phyloP scores from a whole-genome alignment of 768 basidiomycete genomes.

The Pleurotus pulmonarius region DNA sequence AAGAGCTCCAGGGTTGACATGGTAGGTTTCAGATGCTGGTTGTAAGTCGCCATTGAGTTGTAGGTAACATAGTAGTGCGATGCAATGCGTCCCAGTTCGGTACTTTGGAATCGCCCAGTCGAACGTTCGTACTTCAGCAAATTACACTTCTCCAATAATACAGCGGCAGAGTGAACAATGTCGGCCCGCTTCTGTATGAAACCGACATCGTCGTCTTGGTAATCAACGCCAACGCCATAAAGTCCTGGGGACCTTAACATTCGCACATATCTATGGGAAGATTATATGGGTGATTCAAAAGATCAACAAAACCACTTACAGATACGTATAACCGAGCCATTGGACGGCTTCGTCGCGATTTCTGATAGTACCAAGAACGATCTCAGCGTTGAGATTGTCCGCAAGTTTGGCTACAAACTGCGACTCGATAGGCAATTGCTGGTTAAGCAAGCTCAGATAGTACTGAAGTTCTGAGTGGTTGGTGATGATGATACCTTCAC shows the following conservation, averaged over 20 bases:
- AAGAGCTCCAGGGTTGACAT: constrained; percentile 91
- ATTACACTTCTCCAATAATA: constrained; percentile 88
- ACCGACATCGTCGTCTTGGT: constrained; percentile 78
- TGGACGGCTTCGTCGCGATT: constrained; percentile 97
- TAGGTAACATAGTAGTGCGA: constrained; percentile 96
- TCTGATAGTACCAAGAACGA: constrained; percentile 90
- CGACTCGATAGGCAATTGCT: constrained; percentile 95
- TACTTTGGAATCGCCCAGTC: constrained; percentile 85
- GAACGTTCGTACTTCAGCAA: constrained; percentile 92
- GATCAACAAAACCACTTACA: constrained; percentile 47
- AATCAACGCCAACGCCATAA: constrained; percentile 87
- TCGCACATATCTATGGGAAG: constrained; percentile 72
- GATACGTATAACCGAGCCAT: constrained; percentile 93
- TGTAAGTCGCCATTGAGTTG: constrained; percentile 94
- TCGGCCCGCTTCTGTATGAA: constrained; percentile 93
- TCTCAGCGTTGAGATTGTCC: constrained; percentile 96
- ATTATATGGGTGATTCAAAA: constrained; percentile 8
- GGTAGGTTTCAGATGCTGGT: constrained; percentile 84
- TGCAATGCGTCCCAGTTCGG: constrained; percentile 91
- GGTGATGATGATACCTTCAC: constrained; percentile 98
- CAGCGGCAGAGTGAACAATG: constrained; percentile 90
- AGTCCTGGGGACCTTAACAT: constrained; percentile 88
- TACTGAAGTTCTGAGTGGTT: constrained; percentile 97
- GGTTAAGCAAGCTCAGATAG: constrained; percentile 91
- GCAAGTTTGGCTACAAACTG: constrained; percentile 91